A percentile compares a stretch with the other conserved stretches of the same genome.
These are phyloP conservation scores for Salix dunnii DNA, from an alignment of 345 rosid species.

Conservation along the genomic window DNA sequence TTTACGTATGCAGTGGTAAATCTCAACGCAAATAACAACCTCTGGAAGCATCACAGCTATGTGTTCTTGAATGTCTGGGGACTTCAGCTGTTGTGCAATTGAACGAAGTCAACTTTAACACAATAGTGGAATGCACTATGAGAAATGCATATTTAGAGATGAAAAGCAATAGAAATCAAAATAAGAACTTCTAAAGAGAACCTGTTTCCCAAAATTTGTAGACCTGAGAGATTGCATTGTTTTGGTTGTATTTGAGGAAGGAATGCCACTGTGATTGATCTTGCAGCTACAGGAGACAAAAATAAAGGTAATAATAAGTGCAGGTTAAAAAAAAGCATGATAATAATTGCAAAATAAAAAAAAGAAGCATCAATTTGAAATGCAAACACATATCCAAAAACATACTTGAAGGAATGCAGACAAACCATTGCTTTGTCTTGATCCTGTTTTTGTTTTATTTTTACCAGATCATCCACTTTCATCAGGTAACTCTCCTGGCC, in stretches of 20 bases:
- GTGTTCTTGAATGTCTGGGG: slow-evolving; percentile 36
- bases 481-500: slow-evolving; percentile 45
- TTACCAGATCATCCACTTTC: slow-evolving; percentile 60
- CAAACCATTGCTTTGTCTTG: slow-evolving; percentile 59
- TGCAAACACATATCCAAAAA: slow-evolving; percentile 5
- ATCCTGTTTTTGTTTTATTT: slow-evolving; percentile 74
- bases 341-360: not conserved
- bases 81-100: slow-evolving; percentile 37
- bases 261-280: slow-evolving; percentile 23
- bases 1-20: slow-evolving; percentile 46
- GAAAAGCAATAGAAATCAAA: not conserved
- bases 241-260: slow-evolving; percentile 38
- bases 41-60: slow-evolving; percentile 47
- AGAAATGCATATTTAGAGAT: not conserved
- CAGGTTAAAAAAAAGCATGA: not conserved
- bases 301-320: slow-evolving; percentile 10
- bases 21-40: slow-evolving; percentile 66
- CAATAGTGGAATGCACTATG: not conserved
- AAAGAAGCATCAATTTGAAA: not conserved
- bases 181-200: slow-evolving; percentile 2
- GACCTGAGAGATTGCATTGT: slow-evolving; percentile 55
- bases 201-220: slow-evolving; percentile 46
- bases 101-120: not conserved
- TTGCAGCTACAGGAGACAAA: slow-evolving; percentile 35
- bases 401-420: slow-evolving; percentile 73